These are phyloP conservation scores for Botryotinia narcissicola DNA, from an alignment of 2,329 filamentous ascomycete species.

Conservation along the genomic window DNA sequence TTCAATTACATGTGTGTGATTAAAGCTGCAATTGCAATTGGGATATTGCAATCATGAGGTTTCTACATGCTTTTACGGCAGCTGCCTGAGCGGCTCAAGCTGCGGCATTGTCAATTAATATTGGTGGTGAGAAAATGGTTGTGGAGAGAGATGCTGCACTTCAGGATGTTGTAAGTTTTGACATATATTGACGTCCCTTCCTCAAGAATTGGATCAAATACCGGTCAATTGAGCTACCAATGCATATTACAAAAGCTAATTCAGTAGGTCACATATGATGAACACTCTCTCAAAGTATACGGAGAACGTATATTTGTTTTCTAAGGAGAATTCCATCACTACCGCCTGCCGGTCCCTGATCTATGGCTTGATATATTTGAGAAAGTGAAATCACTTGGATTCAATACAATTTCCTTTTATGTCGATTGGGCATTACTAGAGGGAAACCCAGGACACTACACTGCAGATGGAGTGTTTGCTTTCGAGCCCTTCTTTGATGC, in stretches of 20 bases:
- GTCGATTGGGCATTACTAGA: constrained; percentile 76
- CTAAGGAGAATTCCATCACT: constrained; percentile 63
- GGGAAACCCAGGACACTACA: constrained; percentile 67
- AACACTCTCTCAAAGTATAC: constrained; percentile 59
- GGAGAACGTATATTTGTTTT: constrained; percentile 62
- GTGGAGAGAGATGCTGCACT: constrained; percentile 51
- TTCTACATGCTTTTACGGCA: constrained; percentile 38
- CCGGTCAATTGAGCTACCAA: not conserved
- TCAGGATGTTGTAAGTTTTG: constrained; percentile 52
- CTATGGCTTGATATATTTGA: constrained; percentile 74
- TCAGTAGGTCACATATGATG: constrained; percentile 57
- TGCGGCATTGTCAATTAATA: constrained; percentile 46
- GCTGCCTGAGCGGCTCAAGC: constrained; percentile 45
- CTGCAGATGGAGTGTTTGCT: constrained; percentile 68
- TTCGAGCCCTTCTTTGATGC: constrained; percentile 75
- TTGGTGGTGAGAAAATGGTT: constrained; percentile 47
- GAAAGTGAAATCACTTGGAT: constrained; percentile 78
- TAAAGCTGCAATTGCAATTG: constrained; percentile 5
- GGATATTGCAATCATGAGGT: constrained; percentile 39
- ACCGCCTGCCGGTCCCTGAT: constrained; percentile 56
- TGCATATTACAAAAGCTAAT: not conserved
- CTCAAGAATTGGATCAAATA: not conserved
- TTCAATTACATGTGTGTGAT: not conserved
- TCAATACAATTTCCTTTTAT: constrained; percentile 78
- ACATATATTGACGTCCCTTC: not conserved